Conservation (phyloP, 2,329 filamentous ascomycete genomes). For the Aspergillus sp. region DNA sequence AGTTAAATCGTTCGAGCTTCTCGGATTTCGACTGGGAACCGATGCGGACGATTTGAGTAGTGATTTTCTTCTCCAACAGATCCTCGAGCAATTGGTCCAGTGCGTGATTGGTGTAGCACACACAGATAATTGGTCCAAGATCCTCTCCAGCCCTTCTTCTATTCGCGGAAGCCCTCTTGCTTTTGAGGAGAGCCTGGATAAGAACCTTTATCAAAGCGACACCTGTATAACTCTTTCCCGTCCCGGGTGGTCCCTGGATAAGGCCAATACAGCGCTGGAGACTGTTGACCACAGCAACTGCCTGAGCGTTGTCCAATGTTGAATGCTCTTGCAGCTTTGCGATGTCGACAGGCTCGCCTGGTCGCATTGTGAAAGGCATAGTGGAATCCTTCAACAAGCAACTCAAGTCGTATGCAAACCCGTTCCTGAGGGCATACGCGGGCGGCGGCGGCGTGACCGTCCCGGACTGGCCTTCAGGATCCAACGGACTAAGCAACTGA, state of each 20-base stretch:
- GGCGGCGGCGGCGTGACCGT: slow-evolving; percentile 39
- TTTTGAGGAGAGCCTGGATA: background rate
- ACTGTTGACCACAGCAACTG: slow-evolving; percentile 8
- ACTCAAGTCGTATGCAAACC: slow-evolving; percentile 42
- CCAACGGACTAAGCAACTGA: slow-evolving; percentile 31
- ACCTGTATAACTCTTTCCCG: slow-evolving; percentile 18
- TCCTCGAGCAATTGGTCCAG: slow-evolving; percentile 56
- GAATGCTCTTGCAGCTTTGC: slow-evolving; percentile 6
- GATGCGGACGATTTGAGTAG: slow-evolving; percentile 51
- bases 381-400: slow-evolving; percentile 36
- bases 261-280: slow-evolving; percentile 10
- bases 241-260: slow-evolving; percentile 21
- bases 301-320: slow-evolving; percentile 11
- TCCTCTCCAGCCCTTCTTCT: slow-evolving; percentile 12
- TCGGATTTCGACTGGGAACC: slow-evolving; percentile 53
- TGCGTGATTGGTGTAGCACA: slow-evolving; percentile 48
- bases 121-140: slow-evolving; percentile 42
- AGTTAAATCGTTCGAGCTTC: slow-evolving; percentile 44
- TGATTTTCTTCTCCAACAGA: slow-evolving; percentile 40
- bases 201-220: slow-evolving; percentile 20
- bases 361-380: slow-evolving; percentile 5
- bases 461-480: slow-evolving; percentile 4
- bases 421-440: slow-evolving; percentile 42
- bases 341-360: slow-evolving; percentile 5
- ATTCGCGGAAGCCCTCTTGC: slow-evolving; percentile 11